These are phyloP conservation scores for Diplodia seriata DNA, from an alignment of 2,329 filamentous ascomycete species.

Conservation along the genomic window DNA sequence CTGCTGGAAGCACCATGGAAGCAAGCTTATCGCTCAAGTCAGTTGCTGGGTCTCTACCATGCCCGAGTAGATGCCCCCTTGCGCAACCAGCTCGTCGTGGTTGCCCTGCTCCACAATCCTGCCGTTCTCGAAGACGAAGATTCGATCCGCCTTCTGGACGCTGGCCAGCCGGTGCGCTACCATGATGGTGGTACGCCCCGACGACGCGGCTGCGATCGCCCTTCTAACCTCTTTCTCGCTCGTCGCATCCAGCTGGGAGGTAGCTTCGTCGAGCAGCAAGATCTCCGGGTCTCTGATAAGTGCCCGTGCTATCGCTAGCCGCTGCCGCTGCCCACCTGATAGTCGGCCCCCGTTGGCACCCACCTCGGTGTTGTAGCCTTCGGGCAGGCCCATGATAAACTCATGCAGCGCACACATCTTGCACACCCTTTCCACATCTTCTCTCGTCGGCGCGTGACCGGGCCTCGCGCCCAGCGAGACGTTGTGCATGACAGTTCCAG, in stretches of 20 bases:
- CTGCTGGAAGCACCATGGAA: conserved; percentile 12
- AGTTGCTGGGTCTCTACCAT: conserved; percentile 49
- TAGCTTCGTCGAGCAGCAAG: conserved; percentile 56
- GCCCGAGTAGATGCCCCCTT: conserved; percentile 45
- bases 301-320: conserved; percentile 55
- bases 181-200: conserved; percentile 68
- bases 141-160: conserved; percentile 79
- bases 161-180: conserved; percentile 80
- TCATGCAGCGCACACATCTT: conserved; percentile 55
- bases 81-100: conserved; percentile 63
- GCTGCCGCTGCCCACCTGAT: conserved; percentile 56
- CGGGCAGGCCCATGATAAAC: conserved; percentile 55
- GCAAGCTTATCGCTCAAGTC: conserved; percentile 36
- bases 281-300: conserved; percentile 56
- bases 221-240: conserved; percentile 53
- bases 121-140: conserved; percentile 76
- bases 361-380: conserved; percentile 56
- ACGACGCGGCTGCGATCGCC: conserved; percentile 50
- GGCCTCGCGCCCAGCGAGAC: conserved; percentile 50
- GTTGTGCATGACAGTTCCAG: conserved; percentile 54
- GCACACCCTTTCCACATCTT: conserved; percentile 47
- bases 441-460: conserved; percentile 38
- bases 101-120: conserved; percentile 67
- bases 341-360: conserved; percentile 53
- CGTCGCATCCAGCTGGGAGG: conserved; percentile 55